Conservation (phyloP, 1,284 basidiomycete species). For the Apiotrichum gamsii region DNA sequence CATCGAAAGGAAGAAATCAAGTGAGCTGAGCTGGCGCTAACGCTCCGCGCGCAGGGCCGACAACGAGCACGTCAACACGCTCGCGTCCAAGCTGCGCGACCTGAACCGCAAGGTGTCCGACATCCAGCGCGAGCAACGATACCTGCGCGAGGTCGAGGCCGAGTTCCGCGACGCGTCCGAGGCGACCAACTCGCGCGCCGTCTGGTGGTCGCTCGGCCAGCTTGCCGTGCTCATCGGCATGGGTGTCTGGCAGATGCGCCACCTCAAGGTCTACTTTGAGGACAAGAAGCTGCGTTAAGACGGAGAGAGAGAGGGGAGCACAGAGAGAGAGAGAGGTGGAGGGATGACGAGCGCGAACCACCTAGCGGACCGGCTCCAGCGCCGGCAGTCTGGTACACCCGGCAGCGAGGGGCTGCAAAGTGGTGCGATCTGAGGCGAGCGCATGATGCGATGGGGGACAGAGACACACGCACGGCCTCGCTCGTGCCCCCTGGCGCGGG, state of each 20-base stretch:
- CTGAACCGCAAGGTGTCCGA: slow-evolving; percentile 89
- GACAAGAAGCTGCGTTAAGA: slow-evolving; percentile 70
- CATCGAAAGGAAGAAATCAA: no score
- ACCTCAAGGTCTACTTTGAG: slow-evolving; percentile 83
- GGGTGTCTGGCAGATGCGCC: slow-evolving; percentile 86
- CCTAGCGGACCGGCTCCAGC: no score
- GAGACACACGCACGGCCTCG: no score
- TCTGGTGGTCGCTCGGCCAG: slow-evolving; percentile 89
- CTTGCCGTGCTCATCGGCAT: slow-evolving; percentile 76
- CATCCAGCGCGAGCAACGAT: slow-evolving; percentile 92
- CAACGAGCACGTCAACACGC: slow-evolving; percentile 75
- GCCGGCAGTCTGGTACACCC: no score
- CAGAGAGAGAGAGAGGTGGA: slow-evolving; percentile 9
- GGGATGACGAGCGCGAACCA: no score
- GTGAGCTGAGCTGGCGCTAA: no score
- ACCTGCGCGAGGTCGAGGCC: slow-evolving; percentile 92
- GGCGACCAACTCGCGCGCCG: slow-evolving; percentile 74
- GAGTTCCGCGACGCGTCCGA: slow-evolving; percentile 86
- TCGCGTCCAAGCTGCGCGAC: slow-evolving; percentile 80
- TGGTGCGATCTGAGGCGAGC: no score
- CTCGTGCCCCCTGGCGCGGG: no score
- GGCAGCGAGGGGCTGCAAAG: no score
- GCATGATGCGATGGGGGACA: no score
- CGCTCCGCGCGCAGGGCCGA: slow-evolving; percentile 53
- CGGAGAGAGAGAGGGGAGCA: slow-evolving; percentile 8